A percentile compares a stretch with the other conserved stretches of the same genome.
These are phyloP conservation scores for Ajuga reptans DNA, from an alignment of 305 asterid species.

Conservation along the genomic window DNA sequence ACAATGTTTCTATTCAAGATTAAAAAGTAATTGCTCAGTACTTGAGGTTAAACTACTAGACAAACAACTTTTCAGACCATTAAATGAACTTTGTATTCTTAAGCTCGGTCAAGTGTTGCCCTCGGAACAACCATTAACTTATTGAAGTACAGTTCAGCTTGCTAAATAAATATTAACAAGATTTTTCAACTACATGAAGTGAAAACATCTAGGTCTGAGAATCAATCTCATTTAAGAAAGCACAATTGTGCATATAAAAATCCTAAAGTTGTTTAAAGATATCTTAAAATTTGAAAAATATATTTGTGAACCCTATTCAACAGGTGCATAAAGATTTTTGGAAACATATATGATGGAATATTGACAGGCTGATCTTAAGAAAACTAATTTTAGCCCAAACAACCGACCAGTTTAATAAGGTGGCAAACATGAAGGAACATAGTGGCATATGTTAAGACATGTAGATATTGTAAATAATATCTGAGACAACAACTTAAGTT, in stretches of 20 bases:
- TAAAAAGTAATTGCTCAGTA: not conserved
- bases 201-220: not conserved
- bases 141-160: not conserved
- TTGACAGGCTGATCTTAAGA: not conserved
- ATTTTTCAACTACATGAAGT: not conserved
- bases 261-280: not conserved
- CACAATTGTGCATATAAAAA: too few species aligned
- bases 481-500: not conserved
- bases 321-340: not conserved
- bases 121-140: constrained; percentile 8
- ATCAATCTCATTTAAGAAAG: not conserved
- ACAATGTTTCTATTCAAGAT: constrained; percentile 14
- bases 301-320: not conserved
- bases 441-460: not conserved
- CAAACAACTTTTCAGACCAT: not conserved
- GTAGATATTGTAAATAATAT: not conserved
- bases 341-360: not conserved
- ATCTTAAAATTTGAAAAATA: not conserved
- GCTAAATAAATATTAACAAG: not conserved
- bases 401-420: not conserved
- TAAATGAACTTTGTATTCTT: not conserved
- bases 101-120: constrained; percentile 10
- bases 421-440: not conserved
- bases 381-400: not conserved
- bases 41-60: not conserved